phyloP scores from a whole-genome alignment of 441 rosid species.

The Macaranga tanarius region DNA sequence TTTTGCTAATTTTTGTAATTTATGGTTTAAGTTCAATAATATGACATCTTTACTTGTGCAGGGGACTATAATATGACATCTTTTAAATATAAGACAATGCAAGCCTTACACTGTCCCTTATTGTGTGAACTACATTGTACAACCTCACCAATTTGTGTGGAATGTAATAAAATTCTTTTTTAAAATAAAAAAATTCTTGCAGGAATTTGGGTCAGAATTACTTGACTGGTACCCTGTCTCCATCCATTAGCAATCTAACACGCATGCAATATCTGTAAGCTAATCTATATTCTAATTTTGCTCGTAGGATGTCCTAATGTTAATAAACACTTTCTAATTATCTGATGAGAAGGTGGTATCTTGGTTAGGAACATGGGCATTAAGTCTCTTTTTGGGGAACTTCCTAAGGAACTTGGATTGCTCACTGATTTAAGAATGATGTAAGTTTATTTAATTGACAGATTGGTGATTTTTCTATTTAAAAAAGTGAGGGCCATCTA shows the following conservation, averaged over 20 bases:
- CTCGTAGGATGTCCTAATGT: neutral
- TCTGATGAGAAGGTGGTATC: neutral
- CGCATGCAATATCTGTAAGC: constrained; percentile 48
- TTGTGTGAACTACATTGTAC: too few species aligned
- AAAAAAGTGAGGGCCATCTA: neutral
- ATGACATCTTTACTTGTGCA: constrained; percentile 22
- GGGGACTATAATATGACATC: too few species aligned
- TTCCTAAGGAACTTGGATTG: constrained; percentile 55
- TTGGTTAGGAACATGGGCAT: constrained; percentile 33
- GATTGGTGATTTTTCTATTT: neutral
- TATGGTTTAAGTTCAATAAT: constrained; percentile 7
- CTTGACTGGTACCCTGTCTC: constrained; percentile 46
- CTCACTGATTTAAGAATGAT: constrained; percentile 50
- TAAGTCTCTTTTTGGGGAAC: constrained; percentile 47
- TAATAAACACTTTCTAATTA: neutral
- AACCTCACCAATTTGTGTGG: too few species aligned
- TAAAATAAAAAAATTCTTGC: constrained; percentile 19
- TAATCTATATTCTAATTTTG: neutral
- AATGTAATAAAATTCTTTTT: neutral
- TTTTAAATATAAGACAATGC: too few species aligned
- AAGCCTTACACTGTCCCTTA: too few species aligned
- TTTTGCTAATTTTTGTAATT: neutral
- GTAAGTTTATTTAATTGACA: constrained; percentile 38
- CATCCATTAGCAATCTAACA: constrained; percentile 49
- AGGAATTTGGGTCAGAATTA: constrained; percentile 54